Conservation (phyloP, 805 yeast genomes). For the Wickerhamomyces chambardii region DNA sequence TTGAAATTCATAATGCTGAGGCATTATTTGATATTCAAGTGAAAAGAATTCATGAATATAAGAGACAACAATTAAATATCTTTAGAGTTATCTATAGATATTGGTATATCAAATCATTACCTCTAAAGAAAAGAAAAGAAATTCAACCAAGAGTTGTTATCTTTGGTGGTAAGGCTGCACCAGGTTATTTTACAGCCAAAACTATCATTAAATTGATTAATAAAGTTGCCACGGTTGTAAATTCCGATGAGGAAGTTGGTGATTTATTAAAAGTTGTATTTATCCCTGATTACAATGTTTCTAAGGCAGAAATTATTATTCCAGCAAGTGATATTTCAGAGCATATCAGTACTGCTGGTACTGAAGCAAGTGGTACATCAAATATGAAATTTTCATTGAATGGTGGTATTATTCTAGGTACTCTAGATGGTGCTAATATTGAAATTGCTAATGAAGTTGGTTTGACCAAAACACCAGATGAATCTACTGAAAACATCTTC, state of each 20-base stretch:
- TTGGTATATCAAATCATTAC: conserved; percentile 60
- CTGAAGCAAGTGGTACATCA: conserved; percentile 94
- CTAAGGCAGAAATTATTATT: conserved; percentile 84
- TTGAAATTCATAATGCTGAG: conserved; percentile 52
- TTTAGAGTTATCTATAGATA: conserved; percentile 86
- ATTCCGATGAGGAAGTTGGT: conserved; percentile 65
- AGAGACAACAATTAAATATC: conserved; percentile 89
- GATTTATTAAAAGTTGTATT: conserved; percentile 79
- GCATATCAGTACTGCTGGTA: conserved; percentile 95
- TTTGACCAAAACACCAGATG: conserved; percentile 25
- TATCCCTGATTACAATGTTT: conserved; percentile 88
- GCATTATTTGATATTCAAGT: conserved; percentile 88
- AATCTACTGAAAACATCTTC: conserved; percentile 60
- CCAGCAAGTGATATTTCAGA: conserved; percentile 90
- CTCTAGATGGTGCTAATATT: conserved; percentile 95
- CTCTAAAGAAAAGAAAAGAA: conserved; percentile 48
- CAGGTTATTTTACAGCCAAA: conserved; percentile 96
- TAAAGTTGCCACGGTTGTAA: conserved; percentile 72
- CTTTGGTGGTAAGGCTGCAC: conserved; percentile 95
- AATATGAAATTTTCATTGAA: conserved; percentile 93
- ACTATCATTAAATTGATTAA: conserved; percentile 80
- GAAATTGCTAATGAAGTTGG: conserved; percentile 93
- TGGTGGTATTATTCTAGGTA: conserved; percentile 91
- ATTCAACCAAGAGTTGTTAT: conserved; percentile 69
- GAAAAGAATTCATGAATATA: conserved; percentile 91